Percentiles rank a stretch among this genome's conserved stretches.
Evolutionary conservation across 148 eudicot genomes (phyloP).

Genomic region (Polygonum aviculare): DNA sequence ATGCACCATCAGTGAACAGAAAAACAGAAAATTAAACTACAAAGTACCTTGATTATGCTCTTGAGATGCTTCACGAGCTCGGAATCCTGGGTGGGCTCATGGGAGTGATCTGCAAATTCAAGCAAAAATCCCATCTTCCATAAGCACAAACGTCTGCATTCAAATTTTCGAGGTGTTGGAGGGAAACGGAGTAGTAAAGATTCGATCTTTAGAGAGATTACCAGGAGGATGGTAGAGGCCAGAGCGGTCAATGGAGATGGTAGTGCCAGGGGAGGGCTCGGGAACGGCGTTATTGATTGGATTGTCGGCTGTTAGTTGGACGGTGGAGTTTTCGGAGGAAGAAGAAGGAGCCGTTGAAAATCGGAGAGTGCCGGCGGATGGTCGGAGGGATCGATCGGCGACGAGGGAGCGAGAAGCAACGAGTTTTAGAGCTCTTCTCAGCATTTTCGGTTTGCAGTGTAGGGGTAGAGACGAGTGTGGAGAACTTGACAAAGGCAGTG

Average conservation of each 20-base stretch:
- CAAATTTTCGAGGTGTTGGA: background rate
- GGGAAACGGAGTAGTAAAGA: background rate
- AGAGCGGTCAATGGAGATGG: slow-evolving; percentile 77
- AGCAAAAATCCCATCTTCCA: background rate
- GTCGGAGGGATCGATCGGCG: slow-evolving; percentile 13
- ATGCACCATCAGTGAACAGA: background rate
- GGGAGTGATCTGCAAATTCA: slow-evolving; percentile 60
- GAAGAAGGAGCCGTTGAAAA: slow-evolving; percentile 28
- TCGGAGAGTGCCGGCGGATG: slow-evolving; percentile 13
- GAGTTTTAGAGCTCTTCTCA: slow-evolving; percentile 35
- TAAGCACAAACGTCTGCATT: background rate
- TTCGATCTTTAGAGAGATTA: slow-evolving; percentile 6
- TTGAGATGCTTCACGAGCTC: slow-evolving; percentile 91
- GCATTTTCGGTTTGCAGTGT: slow-evolving; percentile 19
- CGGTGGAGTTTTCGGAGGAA: slow-evolving; percentile 18
- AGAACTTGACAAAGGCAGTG: background rate
- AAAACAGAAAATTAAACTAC: too few relatives aligned
- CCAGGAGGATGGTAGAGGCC: slow-evolving; percentile 58
- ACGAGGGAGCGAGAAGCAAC: slow-evolving; percentile 21
- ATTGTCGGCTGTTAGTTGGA: slow-evolving; percentile 38
- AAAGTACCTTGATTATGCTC: slow-evolving; percentile 70
- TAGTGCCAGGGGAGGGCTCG: slow-evolving; percentile 29
- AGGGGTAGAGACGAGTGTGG: background rate
- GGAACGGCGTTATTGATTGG: slow-evolving; percentile 9
- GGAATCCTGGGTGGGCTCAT: slow-evolving; percentile 61